Evolutionary conservation across 192 early-diverging fungal species (phyloP), one percentile per base, ranked within the genome.

Genomic region (Gonapodya prolifera): DNA sequence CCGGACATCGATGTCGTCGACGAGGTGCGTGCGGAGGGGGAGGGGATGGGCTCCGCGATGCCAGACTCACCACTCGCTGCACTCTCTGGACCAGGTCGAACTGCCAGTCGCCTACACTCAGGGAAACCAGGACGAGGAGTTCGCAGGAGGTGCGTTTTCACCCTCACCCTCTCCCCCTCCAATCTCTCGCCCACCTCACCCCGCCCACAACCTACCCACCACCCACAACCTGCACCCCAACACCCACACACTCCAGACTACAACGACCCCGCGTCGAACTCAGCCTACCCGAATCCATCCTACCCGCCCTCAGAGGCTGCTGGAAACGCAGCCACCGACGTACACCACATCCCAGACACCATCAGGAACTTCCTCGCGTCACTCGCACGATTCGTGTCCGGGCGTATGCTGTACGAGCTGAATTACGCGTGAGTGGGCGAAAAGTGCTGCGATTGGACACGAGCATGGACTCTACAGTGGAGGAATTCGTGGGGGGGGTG

Each of bases 321-420:
- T 23, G 18, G 18, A 18, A 73, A 32, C 31, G 18, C 2, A 32
- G 2, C 71, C 71, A 29, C 32, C 8, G 81, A 77, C 28, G 85
- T 83, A 36, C 80, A 81, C 70, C 82, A 90, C 78, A 94, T 95
- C 81, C 96, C 95, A 34, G 93, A 95, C 77, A 84, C 86, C 30
- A 91, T 98, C 71, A 87, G 90, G 81, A 91, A 91, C 85, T 98
- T 96, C 78, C 87, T 96, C 34, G 80, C 90, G 35, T 86, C 92
- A 82, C 90, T 98, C 81, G 89, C 94, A 83, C 87, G 89, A 34
- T 91, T 92, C 82, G 83, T 96, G 76, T 80, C 88, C 61, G 92
- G 91, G 82, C 90, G 90, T 84, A 93, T 91, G 78, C 89, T 91
- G 33, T 91, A 91, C 82, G 96, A 98, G 76, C 86, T 98, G 36